Percentiles rank a stretch among this genome's conserved stretches.
Conservation (phyloP, 306 rosid species). For the Nissolia schottii region DNA sequence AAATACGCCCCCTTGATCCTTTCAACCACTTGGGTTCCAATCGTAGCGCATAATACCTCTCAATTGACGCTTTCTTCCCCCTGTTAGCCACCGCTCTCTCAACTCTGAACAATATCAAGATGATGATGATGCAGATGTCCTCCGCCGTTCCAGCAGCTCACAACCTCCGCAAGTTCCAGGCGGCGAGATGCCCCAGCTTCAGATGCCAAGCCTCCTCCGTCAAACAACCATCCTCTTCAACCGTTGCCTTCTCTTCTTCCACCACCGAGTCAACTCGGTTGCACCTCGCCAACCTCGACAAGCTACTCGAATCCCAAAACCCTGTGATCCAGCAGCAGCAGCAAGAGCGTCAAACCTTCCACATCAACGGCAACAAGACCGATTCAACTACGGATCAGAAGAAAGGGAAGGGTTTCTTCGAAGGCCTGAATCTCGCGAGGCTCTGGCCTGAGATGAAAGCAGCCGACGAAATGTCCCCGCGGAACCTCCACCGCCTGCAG, state of each 20-base stretch:
- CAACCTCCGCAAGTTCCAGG: constrained; percentile 38
- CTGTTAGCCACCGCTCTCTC: no score
- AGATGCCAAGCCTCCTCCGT: constrained; percentile 39
- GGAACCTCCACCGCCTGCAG: constrained; percentile 57
- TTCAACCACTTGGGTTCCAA: not conserved
- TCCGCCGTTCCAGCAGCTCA: constrained; percentile 48
- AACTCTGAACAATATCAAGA: no score
- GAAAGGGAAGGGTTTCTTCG: constrained; percentile 41
- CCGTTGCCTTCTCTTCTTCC: no score
- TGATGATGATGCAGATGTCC: constrained; percentile 45
- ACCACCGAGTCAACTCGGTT: constrained; percentile 32
- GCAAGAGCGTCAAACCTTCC: not conserved
- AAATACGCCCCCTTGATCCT: constrained; percentile 25
- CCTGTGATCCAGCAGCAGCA: not conserved
- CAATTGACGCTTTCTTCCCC: constrained; percentile 16
- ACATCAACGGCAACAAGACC: not conserved
- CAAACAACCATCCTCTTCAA: no score
- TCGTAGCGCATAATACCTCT: not conserved
- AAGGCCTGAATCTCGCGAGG: constrained; percentile 47
- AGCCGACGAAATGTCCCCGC: constrained; percentile 81
- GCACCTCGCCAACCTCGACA: constrained; percentile 73
- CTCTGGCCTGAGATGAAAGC: constrained; percentile 66
- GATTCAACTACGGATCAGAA: constrained; percentile 19
- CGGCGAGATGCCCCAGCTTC: constrained; percentile 44
- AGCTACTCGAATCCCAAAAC: constrained; percentile 47